phyloP scores from a whole-genome alignment of 2,329 filamentous ascomycete species.

The Xylaria sp. region DNA sequence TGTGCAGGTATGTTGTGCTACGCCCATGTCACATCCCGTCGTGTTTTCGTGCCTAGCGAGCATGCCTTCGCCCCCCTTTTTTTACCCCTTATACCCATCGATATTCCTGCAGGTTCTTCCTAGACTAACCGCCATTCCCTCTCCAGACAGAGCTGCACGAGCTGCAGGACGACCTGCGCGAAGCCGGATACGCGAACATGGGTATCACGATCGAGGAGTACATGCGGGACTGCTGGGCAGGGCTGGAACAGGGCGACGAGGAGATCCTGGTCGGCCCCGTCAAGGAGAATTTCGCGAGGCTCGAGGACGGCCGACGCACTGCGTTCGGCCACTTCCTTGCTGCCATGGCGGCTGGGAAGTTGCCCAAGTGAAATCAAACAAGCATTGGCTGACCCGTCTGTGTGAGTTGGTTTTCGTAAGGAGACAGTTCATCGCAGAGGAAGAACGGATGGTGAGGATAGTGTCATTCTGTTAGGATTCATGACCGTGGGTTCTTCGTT shows the following conservation, averaged over 20 bases:
- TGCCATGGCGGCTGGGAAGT: slow-evolving; percentile 6
- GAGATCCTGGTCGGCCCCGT: slow-evolving; percentile 48
- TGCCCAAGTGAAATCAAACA: slow-evolving; percentile 12
- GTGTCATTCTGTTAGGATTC: no score
- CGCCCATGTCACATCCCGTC: background rate
- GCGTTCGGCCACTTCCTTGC: slow-evolving; percentile 30
- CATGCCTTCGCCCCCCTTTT: background rate
- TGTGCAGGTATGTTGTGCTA: slow-evolving; percentile 45
- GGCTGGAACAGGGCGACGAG: slow-evolving; percentile 54
- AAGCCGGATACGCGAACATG: slow-evolving; percentile 47
- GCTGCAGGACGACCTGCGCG: slow-evolving; percentile 51
- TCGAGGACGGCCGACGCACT: slow-evolving; percentile 38
- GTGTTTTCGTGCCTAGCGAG: background rate
- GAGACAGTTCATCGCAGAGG: no score
- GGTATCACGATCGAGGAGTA: slow-evolving; percentile 55
- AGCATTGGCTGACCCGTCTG: no score
- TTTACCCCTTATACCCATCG: background rate
- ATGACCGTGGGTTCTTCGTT: no score
- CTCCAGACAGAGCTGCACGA: slow-evolving; percentile 38
- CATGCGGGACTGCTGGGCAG: slow-evolving; percentile 57
- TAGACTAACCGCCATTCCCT: background rate
- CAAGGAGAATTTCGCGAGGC: slow-evolving; percentile 29
- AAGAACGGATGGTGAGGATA: no score
- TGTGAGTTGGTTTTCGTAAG: no score
- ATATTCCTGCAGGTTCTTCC: background rate